Conservation (phyloP, 495 filamentous ascomycete genomes). For the Aspergillus bertholletiae region DNA sequence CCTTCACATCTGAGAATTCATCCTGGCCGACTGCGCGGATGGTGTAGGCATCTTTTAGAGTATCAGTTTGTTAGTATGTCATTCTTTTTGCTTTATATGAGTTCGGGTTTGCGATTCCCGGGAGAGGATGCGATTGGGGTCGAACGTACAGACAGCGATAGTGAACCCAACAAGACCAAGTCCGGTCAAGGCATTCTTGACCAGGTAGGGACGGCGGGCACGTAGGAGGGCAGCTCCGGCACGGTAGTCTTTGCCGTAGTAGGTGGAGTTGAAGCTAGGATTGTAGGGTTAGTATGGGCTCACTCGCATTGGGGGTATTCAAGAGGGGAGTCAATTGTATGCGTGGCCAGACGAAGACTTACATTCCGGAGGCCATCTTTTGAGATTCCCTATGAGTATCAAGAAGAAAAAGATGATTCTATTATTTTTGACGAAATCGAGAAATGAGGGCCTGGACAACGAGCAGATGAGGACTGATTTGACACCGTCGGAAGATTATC, state of each 20-base stretch:
- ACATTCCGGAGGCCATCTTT: conserved; percentile 44
- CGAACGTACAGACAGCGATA: conserved; percentile 71
- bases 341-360: conserved; percentile 16
- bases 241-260: conserved; percentile 82
- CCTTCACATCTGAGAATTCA: conserved; percentile 93
- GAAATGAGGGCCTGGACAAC: not conserved
- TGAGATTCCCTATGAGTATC: too few relatives aligned
- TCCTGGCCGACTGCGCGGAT: conserved; percentile 89
- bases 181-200: conserved; percentile 83
- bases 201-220: conserved; percentile 83
- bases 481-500: not conserved
- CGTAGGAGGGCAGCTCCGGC: conserved; percentile 82
- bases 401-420: not conserved
- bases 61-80: not conserved
- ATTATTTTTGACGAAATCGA: not conserved
- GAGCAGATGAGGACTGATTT: not conserved
- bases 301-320: not conserved
- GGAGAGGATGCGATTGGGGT: not conserved
- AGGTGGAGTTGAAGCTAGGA: conserved; percentile 70
- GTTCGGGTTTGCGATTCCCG: not conserved
- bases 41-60: conserved; percentile 74
- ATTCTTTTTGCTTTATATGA: not conserved
- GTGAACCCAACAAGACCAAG: conserved; percentile 64
- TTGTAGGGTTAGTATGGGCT: not conserved
- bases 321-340: not conserved